Conservation (phyloP, 164 flowering plant species). For the Kalanchoe fedtschenkoi region DNA sequence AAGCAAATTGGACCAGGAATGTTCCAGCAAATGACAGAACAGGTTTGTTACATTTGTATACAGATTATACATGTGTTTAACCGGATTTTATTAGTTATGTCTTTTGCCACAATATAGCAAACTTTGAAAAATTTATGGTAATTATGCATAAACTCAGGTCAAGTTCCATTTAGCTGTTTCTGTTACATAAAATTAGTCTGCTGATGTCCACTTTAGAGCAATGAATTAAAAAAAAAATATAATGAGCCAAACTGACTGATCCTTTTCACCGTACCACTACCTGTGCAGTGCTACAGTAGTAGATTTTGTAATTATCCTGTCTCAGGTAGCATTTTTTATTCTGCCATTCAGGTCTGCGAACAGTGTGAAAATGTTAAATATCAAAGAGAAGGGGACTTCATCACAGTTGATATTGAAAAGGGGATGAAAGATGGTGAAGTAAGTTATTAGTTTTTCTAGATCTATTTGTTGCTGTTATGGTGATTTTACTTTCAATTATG, state of each 20-base stretch:
- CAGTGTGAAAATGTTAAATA: slow-evolving; percentile 90
- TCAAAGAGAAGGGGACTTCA: slow-evolving; percentile 77
- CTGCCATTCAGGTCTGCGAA: slow-evolving; percentile 68
- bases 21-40: slow-evolving; percentile 99
- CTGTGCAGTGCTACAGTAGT: not conserved
- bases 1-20: slow-evolving; percentile 95
- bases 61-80: too few relatives aligned
- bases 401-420: slow-evolving; percentile 98
- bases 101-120: too few relatives aligned
- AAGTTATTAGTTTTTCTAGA: slow-evolving; percentile 19
- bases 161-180: not conserved
- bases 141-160: too few relatives aligned
- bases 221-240: not conserved
- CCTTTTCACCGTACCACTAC: not conserved
- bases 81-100: too few relatives aligned
- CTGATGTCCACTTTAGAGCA: not conserved
- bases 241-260: not conserved
- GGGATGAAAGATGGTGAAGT: slow-evolving; percentile 99
- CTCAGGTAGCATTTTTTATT: not conserved
- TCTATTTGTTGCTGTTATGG: not conserved
- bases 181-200: not conserved
- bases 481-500: not conserved
- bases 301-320: too few relatives aligned
- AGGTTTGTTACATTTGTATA: too few relatives aligned
- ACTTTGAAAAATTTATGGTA: too few relatives aligned